Evolutionary conservation across 352 stramenopile genomes (phyloP), one percentile per base, ranked within the genome.

Genomic region (Globisporangium canariense): DNA sequence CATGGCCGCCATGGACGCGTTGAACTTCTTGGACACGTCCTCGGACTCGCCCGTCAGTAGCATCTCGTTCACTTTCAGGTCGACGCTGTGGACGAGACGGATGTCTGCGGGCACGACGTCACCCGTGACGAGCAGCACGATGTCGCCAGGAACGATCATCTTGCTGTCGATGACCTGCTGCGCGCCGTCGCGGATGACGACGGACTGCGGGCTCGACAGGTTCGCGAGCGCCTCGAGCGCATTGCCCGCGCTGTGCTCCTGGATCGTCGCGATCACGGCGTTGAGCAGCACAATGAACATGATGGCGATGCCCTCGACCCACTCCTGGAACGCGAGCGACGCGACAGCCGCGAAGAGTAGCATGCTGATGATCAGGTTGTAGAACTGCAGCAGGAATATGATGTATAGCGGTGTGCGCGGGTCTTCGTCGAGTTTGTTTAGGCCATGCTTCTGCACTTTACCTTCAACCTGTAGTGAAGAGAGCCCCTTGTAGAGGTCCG

Each of bases 101-200:
- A 97, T 86, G 67, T 99, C 96, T 0, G 90, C 82, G 0, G 93
- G 91, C 20, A 99, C 90, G 55, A 98, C 91, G 64, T 98, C 96
- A 20, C 96, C 96, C 10, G 91, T 96, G 40, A 84, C 79, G 7
- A 98, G 84, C 43, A 93, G 75, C n/a, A 98, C 85, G 34, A 96
- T 67, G 62, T 94, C 86, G 13, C 92, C 95, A 0, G 81, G 83
- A 2, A 95, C 84, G 4, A 95, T 69, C 4, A 73, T 57, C 43
- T 86, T 83, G 61, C 78, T 91, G 52, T 94, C 81, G 1, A 92
- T 64, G 22, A 89, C 75, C 34, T 83, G 65, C 46, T 90, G 75
- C 58, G 70, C 70, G n/a, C 72, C 71, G 45, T 91, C 82, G 58
- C 84, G 84, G 3, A 93, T 70, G 28, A 90, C 82, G 5, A 84